Conservation (phyloP, 1,139 yeast genomes). For the Saccharomyces pastorianus region DNA sequence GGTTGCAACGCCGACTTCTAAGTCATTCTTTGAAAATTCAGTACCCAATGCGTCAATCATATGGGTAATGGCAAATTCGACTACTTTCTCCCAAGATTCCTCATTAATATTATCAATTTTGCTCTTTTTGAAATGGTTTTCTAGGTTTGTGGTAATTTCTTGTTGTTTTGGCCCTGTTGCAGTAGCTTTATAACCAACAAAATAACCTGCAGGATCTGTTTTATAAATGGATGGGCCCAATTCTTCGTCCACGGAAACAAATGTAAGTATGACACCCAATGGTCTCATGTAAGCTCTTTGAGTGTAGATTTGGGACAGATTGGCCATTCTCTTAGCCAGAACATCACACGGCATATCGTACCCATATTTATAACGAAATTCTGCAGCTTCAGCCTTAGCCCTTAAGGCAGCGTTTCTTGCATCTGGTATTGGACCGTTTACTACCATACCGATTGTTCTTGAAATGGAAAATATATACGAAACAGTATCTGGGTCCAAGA, state of each 20-base stretch:
- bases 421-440: conserved; percentile 95
- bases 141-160: conserved; percentile 84
- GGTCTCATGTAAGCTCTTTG: conserved; percentile 99
- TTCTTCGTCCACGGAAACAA: conserved; percentile 81
- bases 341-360: conserved; percentile 96
- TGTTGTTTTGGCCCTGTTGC: conserved; percentile 97
- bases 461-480: conserved; percentile 80
- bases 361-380: conserved; percentile 87
- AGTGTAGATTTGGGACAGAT: conserved; percentile 86
- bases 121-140: conserved; percentile 72
- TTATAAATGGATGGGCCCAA: conserved; percentile 85
- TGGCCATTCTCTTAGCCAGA: conserved; percentile 90
- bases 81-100: conserved; percentile 84
- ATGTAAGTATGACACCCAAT: conserved; percentile 83
- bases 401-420: conserved; percentile 85
- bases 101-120: conserved; percentile 30
- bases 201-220: conserved; percentile 97
- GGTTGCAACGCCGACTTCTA: conserved; percentile 87
- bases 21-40: conserved; percentile 86
- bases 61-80: conserved; percentile 81
- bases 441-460: conserved; percentile 77
- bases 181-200: conserved; percentile 82
- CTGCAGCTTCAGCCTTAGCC: conserved; percentile 94
- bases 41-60: conserved; percentile 82
- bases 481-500: conserved; percentile 78